Base-by-base conservation (phyloP, 192 early-diverging fungal species). In the Coemansia sp. region DNA sequence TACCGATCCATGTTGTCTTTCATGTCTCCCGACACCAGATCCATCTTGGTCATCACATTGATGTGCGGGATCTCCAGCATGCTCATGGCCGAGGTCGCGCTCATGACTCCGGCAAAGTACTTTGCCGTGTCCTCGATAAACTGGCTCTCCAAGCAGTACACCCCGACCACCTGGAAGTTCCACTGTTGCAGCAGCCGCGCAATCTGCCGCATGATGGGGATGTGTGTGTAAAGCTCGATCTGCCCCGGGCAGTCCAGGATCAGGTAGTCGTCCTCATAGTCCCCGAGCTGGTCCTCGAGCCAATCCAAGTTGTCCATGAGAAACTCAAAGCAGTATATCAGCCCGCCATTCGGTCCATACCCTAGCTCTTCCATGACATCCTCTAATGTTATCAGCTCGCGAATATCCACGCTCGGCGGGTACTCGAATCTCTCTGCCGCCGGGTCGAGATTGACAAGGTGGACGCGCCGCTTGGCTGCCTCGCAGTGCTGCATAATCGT, bases 161-260 rank as follows among this genome's bases (percentile, higher is more conserved):
- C 92, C 6, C 96, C 96, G 66, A 94, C 96, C 10, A 98, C 92
- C 2, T 86, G 71, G 79, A 98, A 93, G 68, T 89, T 89, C 76
- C 89, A 75, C 37, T 89, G 82, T 46, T 82, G 82, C 43, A 98
- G 67, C 14, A 77, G 71, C 39, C 88, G 85, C 27, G 93, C 90
- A 36, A 99, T 62, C 4, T 87, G 84, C 62, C 89, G 87, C 92
- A 99, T 99, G 61, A 98, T 94, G 27, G 95, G 92, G 61, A 96
- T 94, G 71, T 99, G 97, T 31, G 97, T 98, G 79, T 99, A 99
- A 15, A 99, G 86, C 80, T 99, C 97, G 67, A 99, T 99, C 76
- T 99, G 96, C 4, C 96, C 90, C 11, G 97, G 97, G 67, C 96
- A 97, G 77, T 99, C 97, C 51, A 99, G 88, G 46, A 99, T 95